These are phyloP conservation scores for Dictyostelium firmibasis DNA, from an alignment of 78 protist genomes.

Conservation along the genomic window DNA sequence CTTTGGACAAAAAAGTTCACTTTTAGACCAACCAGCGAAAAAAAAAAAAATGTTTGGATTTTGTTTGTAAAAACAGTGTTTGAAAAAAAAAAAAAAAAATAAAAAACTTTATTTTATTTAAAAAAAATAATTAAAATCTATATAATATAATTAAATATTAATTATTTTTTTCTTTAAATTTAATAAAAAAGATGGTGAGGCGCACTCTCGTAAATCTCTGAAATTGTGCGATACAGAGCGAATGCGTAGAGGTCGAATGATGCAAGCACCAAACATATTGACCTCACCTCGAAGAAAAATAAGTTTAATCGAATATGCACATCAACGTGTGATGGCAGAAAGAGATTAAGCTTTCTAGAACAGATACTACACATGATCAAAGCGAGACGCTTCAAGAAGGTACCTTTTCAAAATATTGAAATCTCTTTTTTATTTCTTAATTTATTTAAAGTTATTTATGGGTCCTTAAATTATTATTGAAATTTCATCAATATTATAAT, in stretches of 20 bases:
- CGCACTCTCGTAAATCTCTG: background rate
- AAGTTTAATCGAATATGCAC: background rate
- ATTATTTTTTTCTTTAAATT: no score
- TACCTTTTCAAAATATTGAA: background rate
- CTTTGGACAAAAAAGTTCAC: no score
- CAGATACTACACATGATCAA: background rate
- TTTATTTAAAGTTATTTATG: background rate
- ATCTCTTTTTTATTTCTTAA: no score
- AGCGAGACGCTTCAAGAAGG: background rate
- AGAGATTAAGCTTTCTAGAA: background rate
- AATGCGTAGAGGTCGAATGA: background rate
- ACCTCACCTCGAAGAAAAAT: background rate
- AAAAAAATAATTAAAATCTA: no score
- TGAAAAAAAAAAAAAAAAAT: no score
- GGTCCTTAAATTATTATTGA: no score
- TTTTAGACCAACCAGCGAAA: no score
- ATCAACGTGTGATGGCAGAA: background rate
- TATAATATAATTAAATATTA: no score
- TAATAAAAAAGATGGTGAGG: background rate
- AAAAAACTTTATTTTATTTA: no score
- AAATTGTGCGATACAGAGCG: background rate
- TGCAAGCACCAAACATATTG: background rate
- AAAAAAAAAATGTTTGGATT: no score
- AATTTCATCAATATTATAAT: no score
- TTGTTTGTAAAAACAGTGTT: no score